Conservation (phyloP, 1,139 yeast species). For the Zygosaccharomyces pseudobailii region DNA sequence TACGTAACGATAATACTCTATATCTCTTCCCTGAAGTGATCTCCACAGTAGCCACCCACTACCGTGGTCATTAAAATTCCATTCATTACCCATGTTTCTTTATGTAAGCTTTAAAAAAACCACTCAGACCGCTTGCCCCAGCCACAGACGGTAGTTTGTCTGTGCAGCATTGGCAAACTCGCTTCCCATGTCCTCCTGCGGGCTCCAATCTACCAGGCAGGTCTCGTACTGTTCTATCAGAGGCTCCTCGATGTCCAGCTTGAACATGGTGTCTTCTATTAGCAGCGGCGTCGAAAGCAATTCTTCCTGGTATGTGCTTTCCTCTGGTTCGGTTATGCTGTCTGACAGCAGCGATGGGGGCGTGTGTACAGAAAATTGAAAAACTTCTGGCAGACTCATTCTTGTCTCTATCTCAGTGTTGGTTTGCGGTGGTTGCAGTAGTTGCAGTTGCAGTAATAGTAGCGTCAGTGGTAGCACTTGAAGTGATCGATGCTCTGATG, state of each 20-base stretch:
- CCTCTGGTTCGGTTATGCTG: constrained; percentile 6
- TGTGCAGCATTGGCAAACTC: constrained; percentile 23
- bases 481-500: too few relatives aligned
- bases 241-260: constrained; percentile 5
- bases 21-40: background rate
- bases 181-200: constrained; percentile 6
- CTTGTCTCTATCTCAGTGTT: background rate
- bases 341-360: constrained; percentile 12
- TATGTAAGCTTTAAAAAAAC: background rate
- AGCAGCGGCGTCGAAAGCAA: constrained; percentile 6
- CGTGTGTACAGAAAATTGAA: background rate
- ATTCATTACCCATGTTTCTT: background rate
- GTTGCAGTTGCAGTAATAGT: background rate
- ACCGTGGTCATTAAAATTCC: background rate
- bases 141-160: constrained; percentile 25
- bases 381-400: constrained; percentile 2
- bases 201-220: constrained; percentile 1
- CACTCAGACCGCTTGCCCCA: constrained; percentile 4
- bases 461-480: too few relatives aligned
- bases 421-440: background rate
- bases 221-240: background rate
- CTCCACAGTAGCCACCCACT: background rate
- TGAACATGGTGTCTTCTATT: background rate
- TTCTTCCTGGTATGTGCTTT: constrained; percentile 7
- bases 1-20: too few relatives aligned